Conservation (phyloP, 129 eudicot genomes). For the Artemisia annua region DNA sequence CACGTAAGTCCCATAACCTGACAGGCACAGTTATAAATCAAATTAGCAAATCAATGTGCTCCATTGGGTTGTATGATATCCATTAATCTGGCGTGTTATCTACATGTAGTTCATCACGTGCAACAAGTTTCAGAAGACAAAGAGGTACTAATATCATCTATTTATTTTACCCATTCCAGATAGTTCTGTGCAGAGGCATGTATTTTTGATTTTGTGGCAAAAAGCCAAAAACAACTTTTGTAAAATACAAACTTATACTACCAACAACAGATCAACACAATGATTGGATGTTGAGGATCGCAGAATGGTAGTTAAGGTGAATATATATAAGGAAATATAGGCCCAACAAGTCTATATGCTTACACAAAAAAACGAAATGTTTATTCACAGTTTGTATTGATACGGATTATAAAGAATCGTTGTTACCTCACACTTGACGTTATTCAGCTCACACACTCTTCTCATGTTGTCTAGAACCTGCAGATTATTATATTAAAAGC, state of each 20-base stretch:
- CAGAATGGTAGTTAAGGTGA: conserved; percentile 3
- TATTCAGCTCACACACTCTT: conserved; percentile 59
- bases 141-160: not conserved
- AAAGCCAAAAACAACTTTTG: conserved; percentile 8
- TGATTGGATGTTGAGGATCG: conserved; percentile 3
- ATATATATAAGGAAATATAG: not conserved
- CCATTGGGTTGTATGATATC: not conserved
- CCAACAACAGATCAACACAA: conserved; percentile 16
- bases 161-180: not conserved
- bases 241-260: conserved; percentile 8
- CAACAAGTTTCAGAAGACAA: conserved; percentile 1
- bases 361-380: not conserved
- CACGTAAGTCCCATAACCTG: conserved; percentile 89
- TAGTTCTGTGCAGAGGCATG: conserved; percentile 3
- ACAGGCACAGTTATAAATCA: conserved; percentile 16
- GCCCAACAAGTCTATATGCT: not conserved
- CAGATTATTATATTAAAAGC: not conserved
- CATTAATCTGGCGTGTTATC: not conserved
- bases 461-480: conserved; percentile 90
- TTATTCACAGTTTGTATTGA: conserved; percentile 17
- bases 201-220: not conserved
- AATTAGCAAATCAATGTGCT: conserved; percentile 14
- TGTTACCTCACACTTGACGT: conserved; percentile 67
- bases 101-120: not conserved
- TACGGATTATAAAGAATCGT: conserved; percentile 7